Evolutionary conservation across 2,329 filamentous ascomycete genomes (phyloP), one percentile per base, ranked within the genome.

Genomic region (Cytospora chrysosperma): DNA sequence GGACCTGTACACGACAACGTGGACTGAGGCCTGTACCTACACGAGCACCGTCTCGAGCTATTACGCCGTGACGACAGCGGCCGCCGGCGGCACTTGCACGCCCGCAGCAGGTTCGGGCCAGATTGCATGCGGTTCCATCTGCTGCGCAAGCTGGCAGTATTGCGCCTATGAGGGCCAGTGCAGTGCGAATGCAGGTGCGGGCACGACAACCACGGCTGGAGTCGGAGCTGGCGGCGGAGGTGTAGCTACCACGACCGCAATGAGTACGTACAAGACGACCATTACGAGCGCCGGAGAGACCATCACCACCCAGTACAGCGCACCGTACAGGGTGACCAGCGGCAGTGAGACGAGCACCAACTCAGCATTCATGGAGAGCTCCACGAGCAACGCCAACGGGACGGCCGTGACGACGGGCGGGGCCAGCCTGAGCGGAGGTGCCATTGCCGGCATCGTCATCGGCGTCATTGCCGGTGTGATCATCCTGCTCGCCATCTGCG

Each of bases 381-480:
- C 74, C 28, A 84, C 84, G 34, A 77, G 77, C 27, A 75, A 70
- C 51, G 76, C 73, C 21, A 73, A 71, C 51, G 76, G 73, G 10
- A 70, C 69, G 34, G 79, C 78, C 37, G 74, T 75, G 53, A 77
- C 75, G 70, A 62, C 59, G 28, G 56, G 63, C 19, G 76, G 76
- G 62, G 74, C 77, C 51, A 68, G 71, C 30, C 81, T 93, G 60
- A 90, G 87, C 70, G 84, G 81, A 51, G 90, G 90, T 59, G 90
- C 89, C 65, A 93, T 93, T 70, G 90, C 91, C 19, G 90, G 90
- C 65, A 93, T 93, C 70, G 90, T 93, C 68, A 88, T 93, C 62
- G 90, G 90, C 67, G 84, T 86, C 13, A 80, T 93, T 56, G 82
- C 83, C 17, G 90, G 88, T 66, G 80, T 92, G 40, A 75, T 82